Evolutionary conservation across 2,329 filamentous ascomycete genomes (phyloP), one percentile per base, ranked within the genome.

Genomic region (Sporothrix brunneoviolacea): DNA sequence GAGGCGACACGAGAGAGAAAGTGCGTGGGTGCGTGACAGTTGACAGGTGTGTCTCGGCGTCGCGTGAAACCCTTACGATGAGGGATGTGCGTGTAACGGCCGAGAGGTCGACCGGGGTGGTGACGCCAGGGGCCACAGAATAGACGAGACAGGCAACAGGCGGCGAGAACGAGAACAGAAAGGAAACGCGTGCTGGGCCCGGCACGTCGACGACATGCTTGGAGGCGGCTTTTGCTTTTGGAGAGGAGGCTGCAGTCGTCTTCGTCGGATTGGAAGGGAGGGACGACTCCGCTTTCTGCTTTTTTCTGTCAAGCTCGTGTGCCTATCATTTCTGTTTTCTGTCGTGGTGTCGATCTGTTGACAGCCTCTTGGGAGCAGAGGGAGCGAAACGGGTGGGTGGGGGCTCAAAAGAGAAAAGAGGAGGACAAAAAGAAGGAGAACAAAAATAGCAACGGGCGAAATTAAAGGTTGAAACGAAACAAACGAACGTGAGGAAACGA

Each of bases 171-270:
- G 33, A 47, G 35, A 13, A 47, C 35, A 28, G 35, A 47, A 47
- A 47, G 44, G 35, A 39, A 47, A 39, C 24, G 35, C 44, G 44
- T 39, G 24, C 35, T 47, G 44, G 24, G 18, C 35, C 35, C 4
- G 35, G 35, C 44, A 47, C n/a, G 24, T 38, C 44, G 44, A 47
- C 44, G 44, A 47, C 44, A 47, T 46, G 27, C 22, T 47, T 32
- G 37, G 19, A 13, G 28, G 2, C 16, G 10, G 9, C 24, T n/a
- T n/a, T n/a, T n/a, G n/a, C n/a, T n/a, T n/a, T n/a, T n/a, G n/a
- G n/a, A n/a, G n/a, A n/a, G n/a, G n/a, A n/a, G n/a, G n/a, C 5
- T 28, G 24, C 24, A 5, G 6, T 28, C 24, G 5, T 28, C 24
- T 28, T 28, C 24, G 24, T 28, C 37, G 18, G 15, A 39, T 18